Percentiles rank a stretch among this genome's conserved stretches.
phyloP scores from a whole-genome alignment of 768 basidiomycete genomes.

The Calocera viscosa region DNA sequence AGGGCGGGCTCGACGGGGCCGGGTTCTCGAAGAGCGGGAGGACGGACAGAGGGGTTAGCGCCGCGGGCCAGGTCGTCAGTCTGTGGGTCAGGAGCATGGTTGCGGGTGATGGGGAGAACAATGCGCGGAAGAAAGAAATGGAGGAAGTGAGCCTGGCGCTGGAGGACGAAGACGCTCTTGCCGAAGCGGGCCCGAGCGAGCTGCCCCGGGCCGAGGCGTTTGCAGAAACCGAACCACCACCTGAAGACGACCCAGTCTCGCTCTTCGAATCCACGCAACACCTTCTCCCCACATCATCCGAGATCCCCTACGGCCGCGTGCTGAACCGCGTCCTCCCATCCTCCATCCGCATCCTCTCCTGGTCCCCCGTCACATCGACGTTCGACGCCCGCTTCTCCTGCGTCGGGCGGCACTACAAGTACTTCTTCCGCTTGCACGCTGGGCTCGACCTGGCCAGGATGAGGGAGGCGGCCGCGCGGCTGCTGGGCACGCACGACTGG shows the following conservation, averaged over 20 bases:
- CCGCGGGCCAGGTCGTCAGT: slow-evolving; percentile 83
- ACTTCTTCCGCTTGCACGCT: slow-evolving; percentile 62
- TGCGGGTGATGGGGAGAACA: slow-evolving; percentile 7
- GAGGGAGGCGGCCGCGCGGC: slow-evolving; percentile 53
- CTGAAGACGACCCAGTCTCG: slow-evolving; percentile 5
- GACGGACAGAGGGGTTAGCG: slow-evolving; percentile 91
- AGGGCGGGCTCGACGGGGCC: slow-evolving; percentile 67
- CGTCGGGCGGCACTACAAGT: slow-evolving; percentile 85
- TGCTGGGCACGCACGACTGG: slow-evolving; percentile 89
- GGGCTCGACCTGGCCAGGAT: slow-evolving; percentile 60
- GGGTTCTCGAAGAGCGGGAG: slow-evolving; percentile 85
- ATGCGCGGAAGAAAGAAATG: neutral
- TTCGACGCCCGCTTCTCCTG: slow-evolving; percentile 91
- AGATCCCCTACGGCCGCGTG: slow-evolving; percentile 63
- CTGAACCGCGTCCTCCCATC: slow-evolving; percentile 81
- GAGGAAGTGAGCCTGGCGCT: neutral
- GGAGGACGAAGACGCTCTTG: neutral
- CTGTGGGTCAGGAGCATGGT: slow-evolving; percentile 76
- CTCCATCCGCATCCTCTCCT: slow-evolving; percentile 81
- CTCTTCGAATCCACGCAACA: neutral
- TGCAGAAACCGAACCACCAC: slow-evolving; percentile 25
- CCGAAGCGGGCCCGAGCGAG: slow-evolving; percentile 16
- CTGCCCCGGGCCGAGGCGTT: slow-evolving; percentile 6
- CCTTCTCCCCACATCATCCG: slow-evolving; percentile 25
- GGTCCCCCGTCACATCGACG: slow-evolving; percentile 67